These are phyloP conservation scores for Vitis labrusca DNA, from an alignment of 164 flowering plant species.

Conservation along the genomic window DNA sequence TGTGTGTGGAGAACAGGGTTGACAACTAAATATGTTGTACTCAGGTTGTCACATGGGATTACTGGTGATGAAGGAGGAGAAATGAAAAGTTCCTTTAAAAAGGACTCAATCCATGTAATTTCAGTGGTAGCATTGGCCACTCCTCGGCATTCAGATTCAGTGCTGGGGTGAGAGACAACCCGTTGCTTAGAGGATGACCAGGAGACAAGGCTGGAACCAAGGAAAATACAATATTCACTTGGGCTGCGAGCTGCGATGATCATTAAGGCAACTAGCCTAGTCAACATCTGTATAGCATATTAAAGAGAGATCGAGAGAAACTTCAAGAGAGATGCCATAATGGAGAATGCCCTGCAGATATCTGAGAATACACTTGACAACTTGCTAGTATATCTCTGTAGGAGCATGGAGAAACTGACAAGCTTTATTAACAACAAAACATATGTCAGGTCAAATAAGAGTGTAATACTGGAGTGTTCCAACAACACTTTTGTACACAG, in stretches of 20 bases:
- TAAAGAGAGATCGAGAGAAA: background rate
- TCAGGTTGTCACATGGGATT: background rate
- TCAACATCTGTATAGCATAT: background rate
- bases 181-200: background rate
- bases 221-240: background rate
- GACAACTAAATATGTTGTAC: background rate
- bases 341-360: background rate
- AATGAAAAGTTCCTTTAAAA: background rate
- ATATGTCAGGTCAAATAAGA: conserved; percentile 3
- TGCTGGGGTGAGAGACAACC: background rate
- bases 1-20: background rate
- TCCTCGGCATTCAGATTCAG: background rate
- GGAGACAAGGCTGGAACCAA: background rate
- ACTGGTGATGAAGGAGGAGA: too few species aligned
- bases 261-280: background rate
- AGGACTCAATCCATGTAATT: background rate
- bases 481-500: background rate
- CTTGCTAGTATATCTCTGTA: background rate
- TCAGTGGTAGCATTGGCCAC: background rate
- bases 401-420: conserved; percentile 7
- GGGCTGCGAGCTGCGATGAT: background rate
- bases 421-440: conserved; percentile 1
- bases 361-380: conserved; percentile 1
- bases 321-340: background rate
- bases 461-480: conserved; percentile 6